Conservation (phyloP, 208 protist species). For the Herpetomonas tarakana region DNA sequence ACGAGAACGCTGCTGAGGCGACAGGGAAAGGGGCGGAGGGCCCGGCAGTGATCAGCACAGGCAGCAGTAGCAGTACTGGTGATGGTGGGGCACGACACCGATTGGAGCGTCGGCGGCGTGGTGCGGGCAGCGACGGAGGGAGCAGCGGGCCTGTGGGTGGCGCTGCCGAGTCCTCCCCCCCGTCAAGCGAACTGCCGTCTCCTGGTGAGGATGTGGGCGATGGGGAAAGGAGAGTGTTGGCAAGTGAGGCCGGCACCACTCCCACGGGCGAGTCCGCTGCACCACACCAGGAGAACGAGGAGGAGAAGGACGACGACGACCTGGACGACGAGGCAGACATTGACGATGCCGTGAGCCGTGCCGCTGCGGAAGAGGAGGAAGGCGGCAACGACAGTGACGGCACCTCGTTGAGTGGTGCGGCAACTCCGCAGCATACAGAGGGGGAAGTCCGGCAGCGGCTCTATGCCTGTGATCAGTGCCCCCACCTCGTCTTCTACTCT, state of each 20-base stretch:
- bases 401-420: neutral
- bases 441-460: conserved; percentile 6
- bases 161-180: neutral
- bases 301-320: conserved; percentile 6
- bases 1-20: too few species aligned
- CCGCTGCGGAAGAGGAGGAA: conserved; percentile 7
- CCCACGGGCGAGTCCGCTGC: neutral
- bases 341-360: conserved; percentile 7
- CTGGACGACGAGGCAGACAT: conserved; percentile 5
- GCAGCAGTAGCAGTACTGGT: too few species aligned
- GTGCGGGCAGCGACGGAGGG: too few species aligned
- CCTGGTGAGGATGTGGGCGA: neutral
- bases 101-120: too few species aligned
- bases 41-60: too few species aligned
- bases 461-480: conserved; percentile 78
- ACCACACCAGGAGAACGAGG: neutral
- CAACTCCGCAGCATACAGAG: too few species aligned
- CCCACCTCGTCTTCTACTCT: conserved; percentile 39
- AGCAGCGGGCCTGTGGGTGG: neutral
- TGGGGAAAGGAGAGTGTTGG: neutral
- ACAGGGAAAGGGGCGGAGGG: too few species aligned
- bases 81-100: too few species aligned
- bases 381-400: neutral
- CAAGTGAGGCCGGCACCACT: neutral
- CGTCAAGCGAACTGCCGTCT: neutral